These are phyloP conservation scores for Zangia roseola DNA, from an alignment of 768 basidiomycete genomes.

Conservation along the genomic window DNA sequence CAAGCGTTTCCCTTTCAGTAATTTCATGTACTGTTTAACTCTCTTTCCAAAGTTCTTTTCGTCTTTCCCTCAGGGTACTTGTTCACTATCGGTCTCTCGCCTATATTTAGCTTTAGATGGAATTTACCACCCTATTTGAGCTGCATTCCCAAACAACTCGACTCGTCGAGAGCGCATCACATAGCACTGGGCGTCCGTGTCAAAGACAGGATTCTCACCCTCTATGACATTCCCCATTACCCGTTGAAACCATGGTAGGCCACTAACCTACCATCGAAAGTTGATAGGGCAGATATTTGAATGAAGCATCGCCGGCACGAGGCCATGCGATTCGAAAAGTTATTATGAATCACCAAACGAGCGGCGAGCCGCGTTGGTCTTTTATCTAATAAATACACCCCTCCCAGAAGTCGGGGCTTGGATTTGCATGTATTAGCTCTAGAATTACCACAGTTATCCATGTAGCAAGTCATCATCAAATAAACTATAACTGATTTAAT, in stretches of 20 bases:
- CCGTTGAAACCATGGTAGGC: conserved; percentile 77
- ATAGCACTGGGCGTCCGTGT: conserved; percentile 59
- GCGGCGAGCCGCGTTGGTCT: conserved; percentile 65
- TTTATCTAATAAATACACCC: conserved; percentile 75
- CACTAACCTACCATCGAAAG: conserved; percentile 74
- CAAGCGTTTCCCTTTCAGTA: conserved; percentile 77
- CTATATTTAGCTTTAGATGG: conserved; percentile 84
- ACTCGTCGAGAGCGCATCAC: conserved; percentile 76
- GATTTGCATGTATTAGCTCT: conserved; percentile 73
- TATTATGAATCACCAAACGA: conserved; percentile 75
- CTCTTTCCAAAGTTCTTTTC: conserved; percentile 81
- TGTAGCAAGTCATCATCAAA: conserved; percentile 75
- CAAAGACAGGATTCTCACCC: conserved; percentile 70
- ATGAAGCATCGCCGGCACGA: conserved; percentile 71
- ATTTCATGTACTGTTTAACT: conserved; percentile 82
- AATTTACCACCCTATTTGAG: conserved; percentile 79
- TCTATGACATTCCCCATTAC: conserved; percentile 80
- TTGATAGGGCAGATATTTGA: conserved; percentile 64
- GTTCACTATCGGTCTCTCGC: conserved; percentile 83
- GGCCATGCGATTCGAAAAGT: conserved; percentile 72
- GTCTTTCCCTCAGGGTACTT: conserved; percentile 83
- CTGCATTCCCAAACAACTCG: conserved; percentile 86
- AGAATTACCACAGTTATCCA: conserved; percentile 81
- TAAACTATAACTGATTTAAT: conserved; percentile 84
- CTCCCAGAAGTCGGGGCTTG: conserved; percentile 67